Evolutionary conservation across 129 eudicot species (phyloP).

Genomic region (Mikania micrantha): DNA sequence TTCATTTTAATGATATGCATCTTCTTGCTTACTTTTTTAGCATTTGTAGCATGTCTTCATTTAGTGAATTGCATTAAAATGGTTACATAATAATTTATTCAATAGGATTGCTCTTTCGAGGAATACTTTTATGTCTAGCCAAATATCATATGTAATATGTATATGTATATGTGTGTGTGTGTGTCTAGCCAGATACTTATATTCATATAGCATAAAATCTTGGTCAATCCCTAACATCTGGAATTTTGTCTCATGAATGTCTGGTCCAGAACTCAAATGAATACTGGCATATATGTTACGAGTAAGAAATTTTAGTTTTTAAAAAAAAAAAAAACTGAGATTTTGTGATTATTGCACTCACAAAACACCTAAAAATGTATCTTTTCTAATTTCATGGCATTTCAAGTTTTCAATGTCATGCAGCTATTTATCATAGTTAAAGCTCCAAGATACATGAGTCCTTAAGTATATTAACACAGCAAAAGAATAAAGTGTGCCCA

Average conservation of each 20-base stretch:
- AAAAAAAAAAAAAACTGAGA: no score
- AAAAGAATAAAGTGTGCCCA: neutral
- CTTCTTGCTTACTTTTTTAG: neutral
- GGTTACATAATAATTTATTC: neutral
- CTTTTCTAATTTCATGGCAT: neutral
- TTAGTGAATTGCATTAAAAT: conserved; percentile 1
- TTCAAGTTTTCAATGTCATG: neutral
- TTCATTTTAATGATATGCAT: neutral
- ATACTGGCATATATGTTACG: neutral
- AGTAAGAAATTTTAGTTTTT: neutral
- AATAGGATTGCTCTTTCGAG: neutral
- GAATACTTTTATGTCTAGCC: neutral
- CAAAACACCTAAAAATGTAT: neutral
- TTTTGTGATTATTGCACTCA: no score
- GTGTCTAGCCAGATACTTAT: neutral
- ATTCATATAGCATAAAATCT: neutral
- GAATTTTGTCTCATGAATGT: neutral
- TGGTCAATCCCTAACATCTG: conserved; percentile 2
- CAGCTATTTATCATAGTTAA: neutral
- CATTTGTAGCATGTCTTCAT: neutral
- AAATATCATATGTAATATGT: neutral
- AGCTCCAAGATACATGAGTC: neutral
- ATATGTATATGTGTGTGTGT: neutral
- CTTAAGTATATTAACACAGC: neutral
- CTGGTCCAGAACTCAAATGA: neutral